Conservation (phyloP, 768 basidiomycete species). For the Lepiota subincarnata region DNA sequence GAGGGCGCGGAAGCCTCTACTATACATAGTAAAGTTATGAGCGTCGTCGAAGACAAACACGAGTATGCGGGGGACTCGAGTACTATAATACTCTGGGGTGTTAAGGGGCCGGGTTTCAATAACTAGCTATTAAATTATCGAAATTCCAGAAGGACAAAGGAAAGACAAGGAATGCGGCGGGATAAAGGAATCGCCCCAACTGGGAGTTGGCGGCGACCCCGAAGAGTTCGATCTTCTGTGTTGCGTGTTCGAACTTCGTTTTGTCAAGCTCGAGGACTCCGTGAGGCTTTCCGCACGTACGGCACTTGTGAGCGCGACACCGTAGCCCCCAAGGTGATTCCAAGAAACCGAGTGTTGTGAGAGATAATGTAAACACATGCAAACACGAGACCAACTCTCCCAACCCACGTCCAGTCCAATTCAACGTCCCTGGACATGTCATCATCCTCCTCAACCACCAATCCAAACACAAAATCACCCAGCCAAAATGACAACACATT, state of each 20-base stretch:
- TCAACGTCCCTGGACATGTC: conserved; percentile 1
- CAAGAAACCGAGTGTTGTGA: too few species aligned
- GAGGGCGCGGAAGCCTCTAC: background rate
- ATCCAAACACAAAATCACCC: background rate
- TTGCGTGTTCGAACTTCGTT: too few species aligned
- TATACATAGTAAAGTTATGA: background rate
- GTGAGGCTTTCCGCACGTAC: too few species aligned
- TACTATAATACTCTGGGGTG: background rate
- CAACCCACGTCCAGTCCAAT: background rate
- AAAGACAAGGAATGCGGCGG: background rate
- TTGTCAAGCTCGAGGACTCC: too few species aligned
- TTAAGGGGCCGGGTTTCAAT: background rate
- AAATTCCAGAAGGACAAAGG: conserved; percentile 1
- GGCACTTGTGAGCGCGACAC: too few species aligned
- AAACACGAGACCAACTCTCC: background rate
- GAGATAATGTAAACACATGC: background rate
- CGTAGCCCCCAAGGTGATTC: too few species aligned
- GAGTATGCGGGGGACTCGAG: background rate
- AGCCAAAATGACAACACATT: conserved; percentile 49
- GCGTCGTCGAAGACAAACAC: background rate
- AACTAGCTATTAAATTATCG: conserved; percentile 1
- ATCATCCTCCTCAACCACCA: background rate
- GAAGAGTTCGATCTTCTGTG: background rate
- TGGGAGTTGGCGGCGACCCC: background rate
- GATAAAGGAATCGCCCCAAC: background rate